Evolutionary conservation across 2,329 filamentous ascomycete genomes (phyloP).

Genomic region (Grosmannia serpens): DNA sequence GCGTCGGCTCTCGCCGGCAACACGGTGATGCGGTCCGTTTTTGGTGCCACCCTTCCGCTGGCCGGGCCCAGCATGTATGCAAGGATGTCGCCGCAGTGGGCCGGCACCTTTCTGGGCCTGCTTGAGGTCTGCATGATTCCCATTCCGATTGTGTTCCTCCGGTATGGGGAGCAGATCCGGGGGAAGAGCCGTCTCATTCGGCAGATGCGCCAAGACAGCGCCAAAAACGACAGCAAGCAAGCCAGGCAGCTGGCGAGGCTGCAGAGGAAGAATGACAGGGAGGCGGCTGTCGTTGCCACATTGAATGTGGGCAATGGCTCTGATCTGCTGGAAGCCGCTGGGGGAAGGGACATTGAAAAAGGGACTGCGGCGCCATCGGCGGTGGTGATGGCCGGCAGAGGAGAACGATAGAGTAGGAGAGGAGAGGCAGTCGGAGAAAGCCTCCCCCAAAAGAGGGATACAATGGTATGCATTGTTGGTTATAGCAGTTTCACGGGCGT

Average conservation of each 20-base stretch:
- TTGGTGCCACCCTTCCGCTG: conserved; percentile 61
- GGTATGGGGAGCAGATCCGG: conserved; percentile 37
- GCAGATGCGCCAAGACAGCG: conserved; percentile 28
- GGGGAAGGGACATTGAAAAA: not conserved
- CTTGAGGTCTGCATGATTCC: conserved; percentile 61
- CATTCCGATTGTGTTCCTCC: conserved; percentile 64
- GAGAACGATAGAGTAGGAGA: not conserved
- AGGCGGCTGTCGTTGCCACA: not conserved
- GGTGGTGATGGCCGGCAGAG: not conserved
- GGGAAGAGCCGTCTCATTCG: conserved; percentile 32
- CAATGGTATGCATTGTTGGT: not conserved
- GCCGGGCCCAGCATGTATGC: conserved; percentile 61
- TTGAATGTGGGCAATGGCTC: not conserved
- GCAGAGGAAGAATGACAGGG: not conserved
- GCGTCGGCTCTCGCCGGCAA: conserved; percentile 69
- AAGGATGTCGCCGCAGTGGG: conserved; percentile 58
- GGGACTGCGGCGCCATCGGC: not conserved
- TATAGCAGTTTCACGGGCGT: not conserved
- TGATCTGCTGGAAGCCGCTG: not conserved
- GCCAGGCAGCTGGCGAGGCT: conserved; percentile 13
- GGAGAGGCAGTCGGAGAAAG: not conserved
- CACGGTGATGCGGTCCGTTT: conserved; percentile 52
- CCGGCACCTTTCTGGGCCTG: conserved; percentile 58
- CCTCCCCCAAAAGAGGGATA: not conserved
- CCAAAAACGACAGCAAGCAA: conserved; percentile 19